Evolutionary conservation across 2,329 filamentous ascomycete genomes (phyloP).

Genomic region (Setomelanomma holmii): DNA sequence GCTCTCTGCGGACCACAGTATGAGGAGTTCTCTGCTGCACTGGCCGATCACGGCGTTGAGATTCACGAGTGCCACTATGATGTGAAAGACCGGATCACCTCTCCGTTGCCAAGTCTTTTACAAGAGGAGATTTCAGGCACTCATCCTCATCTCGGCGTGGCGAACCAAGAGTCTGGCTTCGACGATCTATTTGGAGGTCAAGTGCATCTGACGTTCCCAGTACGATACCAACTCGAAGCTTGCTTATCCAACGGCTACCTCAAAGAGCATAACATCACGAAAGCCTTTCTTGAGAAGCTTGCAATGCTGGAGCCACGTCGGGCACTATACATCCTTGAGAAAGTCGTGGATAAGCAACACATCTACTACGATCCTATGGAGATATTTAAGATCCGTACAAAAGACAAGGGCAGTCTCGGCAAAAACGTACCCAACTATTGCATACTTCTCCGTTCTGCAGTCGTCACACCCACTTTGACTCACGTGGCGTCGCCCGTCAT

Average conservation of each 20-base stretch:
- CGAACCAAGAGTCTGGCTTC: slow-evolving; percentile 17
- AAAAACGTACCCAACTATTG: slow-evolving; percentile 73
- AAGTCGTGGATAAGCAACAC: slow-evolving; percentile 69
- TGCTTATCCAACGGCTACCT: slow-evolving; percentile 83
- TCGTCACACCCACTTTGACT: slow-evolving; percentile 83
- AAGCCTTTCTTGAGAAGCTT: slow-evolving; percentile 71
- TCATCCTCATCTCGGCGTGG: slow-evolving; percentile 26
- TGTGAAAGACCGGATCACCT: slow-evolving; percentile 28
- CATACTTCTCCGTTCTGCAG: slow-evolving; percentile 75
- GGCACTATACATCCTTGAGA: slow-evolving; percentile 75
- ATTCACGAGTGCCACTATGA: slow-evolving; percentile 56
- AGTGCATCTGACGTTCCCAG: slow-evolving; percentile 61
- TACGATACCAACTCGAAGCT: slow-evolving; percentile 90
- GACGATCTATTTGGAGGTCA: slow-evolving; percentile 42
- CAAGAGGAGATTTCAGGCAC: slow-evolving; percentile 38
- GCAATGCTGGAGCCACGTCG: slow-evolving; percentile 57
- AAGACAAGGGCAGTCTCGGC: slow-evolving; percentile 22
- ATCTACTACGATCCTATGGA: slow-evolving; percentile 73
- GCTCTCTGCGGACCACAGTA: slow-evolving; percentile 46
- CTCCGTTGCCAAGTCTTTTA: slow-evolving; percentile 34
- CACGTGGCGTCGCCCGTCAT: slow-evolving; percentile 78
- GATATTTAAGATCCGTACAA: slow-evolving; percentile 69
- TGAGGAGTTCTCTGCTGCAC: slow-evolving; percentile 57
- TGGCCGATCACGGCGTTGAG: slow-evolving; percentile 76
- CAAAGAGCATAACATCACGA: slow-evolving; percentile 75